A percentile compares a stretch with the other conserved stretches of the same genome.
Conservation (phyloP, 106 monocot species). For the Dactylorhiza incarnata region DNA sequence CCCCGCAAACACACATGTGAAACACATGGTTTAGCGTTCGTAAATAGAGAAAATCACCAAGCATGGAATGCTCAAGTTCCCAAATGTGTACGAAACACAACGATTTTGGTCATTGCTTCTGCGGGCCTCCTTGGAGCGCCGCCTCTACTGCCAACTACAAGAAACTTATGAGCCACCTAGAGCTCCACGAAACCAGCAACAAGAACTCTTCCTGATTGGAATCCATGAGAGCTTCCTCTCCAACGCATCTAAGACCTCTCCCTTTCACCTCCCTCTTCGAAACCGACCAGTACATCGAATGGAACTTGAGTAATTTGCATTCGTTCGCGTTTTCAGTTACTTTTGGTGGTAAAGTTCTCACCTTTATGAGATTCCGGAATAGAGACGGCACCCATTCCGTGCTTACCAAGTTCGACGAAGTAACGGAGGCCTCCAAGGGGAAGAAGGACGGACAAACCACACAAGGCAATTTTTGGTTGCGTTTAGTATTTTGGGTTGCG, state of each 20-base stretch:
- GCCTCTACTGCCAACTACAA: constrained; percentile 9
- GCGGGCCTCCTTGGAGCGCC: constrained; percentile 16
- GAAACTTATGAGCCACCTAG: constrained; percentile 15
- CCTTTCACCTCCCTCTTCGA: constrained; percentile 11
- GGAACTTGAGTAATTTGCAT: constrained; percentile 18
- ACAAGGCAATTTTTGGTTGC: too few relatives aligned
- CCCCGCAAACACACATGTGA: too few relatives aligned
- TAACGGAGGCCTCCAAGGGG: constrained; percentile 37
- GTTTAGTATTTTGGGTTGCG: too few relatives aligned
- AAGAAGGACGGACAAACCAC: too few relatives aligned
- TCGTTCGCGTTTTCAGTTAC: not conserved
- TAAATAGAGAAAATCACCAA: too few relatives aligned
- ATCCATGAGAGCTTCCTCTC: constrained; percentile 51
- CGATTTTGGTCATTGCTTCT: too few relatives aligned
- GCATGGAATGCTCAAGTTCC: too few relatives aligned
- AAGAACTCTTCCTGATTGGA: constrained; percentile 22
- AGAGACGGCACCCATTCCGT: constrained; percentile 56
- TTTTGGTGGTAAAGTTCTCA: not conserved
- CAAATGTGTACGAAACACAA: too few relatives aligned
- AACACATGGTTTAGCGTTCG: too few relatives aligned
- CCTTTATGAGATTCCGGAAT: not conserved
- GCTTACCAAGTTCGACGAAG: constrained; percentile 45
- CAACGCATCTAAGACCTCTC: constrained; percentile 31
- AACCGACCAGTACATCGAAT: not conserved
- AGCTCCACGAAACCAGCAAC: constrained; percentile 9